These are phyloP conservation scores for Podaxis sp. DNA, from an alignment of 768 basidiomycete genomes.

Conservation along the genomic window DNA sequence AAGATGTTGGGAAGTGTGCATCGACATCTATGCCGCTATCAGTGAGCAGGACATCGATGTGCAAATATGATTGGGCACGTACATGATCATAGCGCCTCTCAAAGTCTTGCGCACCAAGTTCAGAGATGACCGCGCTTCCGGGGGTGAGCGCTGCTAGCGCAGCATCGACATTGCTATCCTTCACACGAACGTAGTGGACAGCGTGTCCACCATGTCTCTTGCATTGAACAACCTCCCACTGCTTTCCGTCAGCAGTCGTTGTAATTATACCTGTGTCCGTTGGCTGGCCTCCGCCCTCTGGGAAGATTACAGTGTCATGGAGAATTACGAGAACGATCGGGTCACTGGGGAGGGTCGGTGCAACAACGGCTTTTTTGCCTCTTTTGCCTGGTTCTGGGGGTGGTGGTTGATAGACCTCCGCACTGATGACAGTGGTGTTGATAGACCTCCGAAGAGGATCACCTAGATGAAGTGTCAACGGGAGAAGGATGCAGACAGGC, in stretches of 20 bases:
- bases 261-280: slow-evolving; percentile 65
- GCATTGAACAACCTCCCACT: slow-evolving; percentile 62
- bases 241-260: slow-evolving; percentile 34
- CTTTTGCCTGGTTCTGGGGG: slow-evolving; percentile 44
- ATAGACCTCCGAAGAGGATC: slow-evolving; percentile 67
- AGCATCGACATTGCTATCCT: slow-evolving; percentile 34
- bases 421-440: slow-evolving; percentile 53
- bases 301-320: slow-evolving; percentile 78
- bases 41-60: slow-evolving; percentile 2
- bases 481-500: background rate
- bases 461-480: slow-evolving; percentile 35
- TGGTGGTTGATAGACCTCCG: slow-evolving; percentile 41
- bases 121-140: slow-evolving; percentile 49
- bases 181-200: slow-evolving; percentile 64
- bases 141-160: slow-evolving; percentile 47
- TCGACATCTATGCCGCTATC: slow-evolving; percentile 54
- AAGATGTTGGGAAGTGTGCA: slow-evolving; percentile 85
- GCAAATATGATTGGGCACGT: slow-evolving; percentile 22
- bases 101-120: slow-evolving; percentile 58
- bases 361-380: slow-evolving; percentile 50
- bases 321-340: slow-evolving; percentile 65
- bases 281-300: slow-evolving; percentile 81
- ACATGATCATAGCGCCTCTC: slow-evolving; percentile 74
- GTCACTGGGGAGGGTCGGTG: slow-evolving; percentile 39
- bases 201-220: slow-evolving; percentile 72